Conservation (phyloP, 2,329 filamentous ascomycete species). For the Alternaria solani region DNA sequence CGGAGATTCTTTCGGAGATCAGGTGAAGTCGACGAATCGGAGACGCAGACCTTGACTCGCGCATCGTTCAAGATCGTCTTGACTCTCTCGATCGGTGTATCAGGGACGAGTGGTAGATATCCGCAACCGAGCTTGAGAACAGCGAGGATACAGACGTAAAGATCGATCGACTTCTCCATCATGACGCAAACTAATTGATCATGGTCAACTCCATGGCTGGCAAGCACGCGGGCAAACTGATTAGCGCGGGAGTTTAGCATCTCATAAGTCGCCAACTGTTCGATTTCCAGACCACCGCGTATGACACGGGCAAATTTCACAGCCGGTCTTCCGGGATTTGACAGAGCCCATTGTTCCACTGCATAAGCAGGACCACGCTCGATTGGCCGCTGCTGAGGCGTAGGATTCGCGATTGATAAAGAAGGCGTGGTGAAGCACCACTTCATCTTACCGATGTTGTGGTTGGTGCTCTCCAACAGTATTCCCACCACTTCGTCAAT, state of each 20-base stretch:
- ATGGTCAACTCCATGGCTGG: slow-evolving; percentile 55
- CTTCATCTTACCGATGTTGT: slow-evolving; percentile 39
- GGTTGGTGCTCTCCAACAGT: slow-evolving; percentile 53
- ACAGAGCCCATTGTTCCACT: slow-evolving; percentile 63
- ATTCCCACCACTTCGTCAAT: slow-evolving; percentile 62
- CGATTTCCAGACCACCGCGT: slow-evolving; percentile 39
- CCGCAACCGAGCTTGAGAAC: slow-evolving; percentile 77
- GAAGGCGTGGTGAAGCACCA: slow-evolving; percentile 31
- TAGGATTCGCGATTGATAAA: slow-evolving; percentile 55
- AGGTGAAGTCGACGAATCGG: slow-evolving; percentile 31
- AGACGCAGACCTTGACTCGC: slow-evolving; percentile 59
- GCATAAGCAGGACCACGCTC: slow-evolving; percentile 46
- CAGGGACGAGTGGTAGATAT: slow-evolving; percentile 80
- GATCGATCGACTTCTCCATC: slow-evolving; percentile 76
- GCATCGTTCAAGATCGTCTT: slow-evolving; percentile 70
- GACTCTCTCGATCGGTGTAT: slow-evolving; percentile 70
- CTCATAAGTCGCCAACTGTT: slow-evolving; percentile 66
- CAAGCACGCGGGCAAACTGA: slow-evolving; percentile 66
- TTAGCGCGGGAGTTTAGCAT: slow-evolving; percentile 72
- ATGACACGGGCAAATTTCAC: slow-evolving; percentile 68
- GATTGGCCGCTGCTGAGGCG: slow-evolving; percentile 34
- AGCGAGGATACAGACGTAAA: slow-evolving; percentile 79
- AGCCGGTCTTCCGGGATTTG: slow-evolving; percentile 65
- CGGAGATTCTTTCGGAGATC: slow-evolving; percentile 13
- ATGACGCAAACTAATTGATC: slow-evolving; percentile 74